Evolutionary conservation across 371 early-diverging fungal genomes (phyloP).

Genomic region (Rhizomucor pusillus): DNA sequence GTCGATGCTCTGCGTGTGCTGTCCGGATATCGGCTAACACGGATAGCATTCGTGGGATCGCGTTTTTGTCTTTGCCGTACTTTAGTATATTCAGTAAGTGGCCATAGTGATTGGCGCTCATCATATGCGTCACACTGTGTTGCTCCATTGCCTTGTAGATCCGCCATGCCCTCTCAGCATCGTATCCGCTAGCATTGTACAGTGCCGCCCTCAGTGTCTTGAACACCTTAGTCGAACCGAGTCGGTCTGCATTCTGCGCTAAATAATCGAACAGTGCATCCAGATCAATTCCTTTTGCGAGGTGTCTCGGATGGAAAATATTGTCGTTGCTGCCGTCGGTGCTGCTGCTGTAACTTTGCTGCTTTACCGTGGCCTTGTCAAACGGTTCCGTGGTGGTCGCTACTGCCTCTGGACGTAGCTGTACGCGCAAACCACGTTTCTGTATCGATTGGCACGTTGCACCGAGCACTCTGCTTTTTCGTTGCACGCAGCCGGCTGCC

Average conservation of each 20-base stretch:
- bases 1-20: neutral
- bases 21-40: slow-evolving; percentile 29
- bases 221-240: slow-evolving; percentile 15
- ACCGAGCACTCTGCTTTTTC: neutral
- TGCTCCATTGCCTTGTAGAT: slow-evolving; percentile 35
- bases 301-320: slow-evolving; percentile 13
- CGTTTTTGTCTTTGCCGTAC: slow-evolving; percentile 13
- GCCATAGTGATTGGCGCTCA: slow-evolving; percentile 38
- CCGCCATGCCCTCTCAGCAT: slow-evolving; percentile 27
- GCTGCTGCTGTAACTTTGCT: neutral
- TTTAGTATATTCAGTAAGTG: slow-evolving; percentile 35
- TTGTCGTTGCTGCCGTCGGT: slow-evolving; percentile 3
- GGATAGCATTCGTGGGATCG: slow-evolving; percentile 17
- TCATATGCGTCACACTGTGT: slow-evolving; percentile 16
- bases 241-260: neutral
- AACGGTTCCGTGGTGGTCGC: slow-evolving; percentile 2
- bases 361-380: slow-evolving; percentile 1
- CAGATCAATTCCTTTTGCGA: slow-evolving; percentile 6
- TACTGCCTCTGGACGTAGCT: neutral
- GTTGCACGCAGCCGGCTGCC: slow-evolving; percentile 5
- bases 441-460: slow-evolving; percentile 1
- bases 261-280: slow-evolving; percentile 12
- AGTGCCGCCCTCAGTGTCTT: slow-evolving; percentile 28
- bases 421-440: neutral
- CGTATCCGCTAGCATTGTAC: slow-evolving; percentile 24